Evolutionary conservation across 208 protist genomes (phyloP).

Genomic region (Acanthamoeba lenticulata): DNA sequence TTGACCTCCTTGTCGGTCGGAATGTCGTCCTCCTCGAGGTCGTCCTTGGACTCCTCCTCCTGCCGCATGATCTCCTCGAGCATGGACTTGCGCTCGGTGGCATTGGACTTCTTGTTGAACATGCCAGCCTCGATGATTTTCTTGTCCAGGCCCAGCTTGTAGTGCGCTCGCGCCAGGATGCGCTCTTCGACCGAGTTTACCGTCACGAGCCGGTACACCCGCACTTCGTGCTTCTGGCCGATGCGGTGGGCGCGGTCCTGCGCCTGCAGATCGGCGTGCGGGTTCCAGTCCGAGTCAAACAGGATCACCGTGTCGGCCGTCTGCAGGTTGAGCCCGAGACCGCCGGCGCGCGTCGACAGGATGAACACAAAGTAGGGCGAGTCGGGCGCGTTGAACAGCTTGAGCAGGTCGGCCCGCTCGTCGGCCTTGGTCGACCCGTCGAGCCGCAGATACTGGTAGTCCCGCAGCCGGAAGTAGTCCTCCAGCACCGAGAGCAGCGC

Average conservation of each 20-base stretch:
- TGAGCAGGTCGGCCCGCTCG: conserved; percentile 71
- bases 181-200: conserved; percentile 82
- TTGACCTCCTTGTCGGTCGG: conserved; percentile 76
- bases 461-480: conserved; percentile 74
- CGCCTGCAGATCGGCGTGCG: conserved; percentile 86
- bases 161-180: conserved; percentile 82
- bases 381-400: conserved; percentile 80
- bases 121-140: conserved; percentile 88
- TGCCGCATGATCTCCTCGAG: conserved; percentile 73
- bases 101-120: conserved; percentile 84
- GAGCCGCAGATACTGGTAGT: conserved; percentile 78
- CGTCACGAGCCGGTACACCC: conserved; percentile 83
- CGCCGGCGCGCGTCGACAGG: conserved; percentile 84
- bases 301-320: conserved; percentile 88
- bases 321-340: conserved; percentile 87
- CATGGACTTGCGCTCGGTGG: conserved; percentile 74
- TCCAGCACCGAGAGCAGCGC: conserved; percentile 79
- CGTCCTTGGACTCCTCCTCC: conserved; percentile 69
- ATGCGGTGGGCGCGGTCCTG: conserved; percentile 86
- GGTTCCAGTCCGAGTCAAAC: conserved; percentile 89
- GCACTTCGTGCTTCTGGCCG: conserved; percentile 86
- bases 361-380: conserved; percentile 82
- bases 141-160: conserved; percentile 85
- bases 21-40: conserved; percentile 65
- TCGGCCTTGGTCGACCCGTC: conserved; percentile 75